Evolutionary conservation across 768 basidiomycete species (phyloP).

Genomic region (Pholiota microspora): DNA sequence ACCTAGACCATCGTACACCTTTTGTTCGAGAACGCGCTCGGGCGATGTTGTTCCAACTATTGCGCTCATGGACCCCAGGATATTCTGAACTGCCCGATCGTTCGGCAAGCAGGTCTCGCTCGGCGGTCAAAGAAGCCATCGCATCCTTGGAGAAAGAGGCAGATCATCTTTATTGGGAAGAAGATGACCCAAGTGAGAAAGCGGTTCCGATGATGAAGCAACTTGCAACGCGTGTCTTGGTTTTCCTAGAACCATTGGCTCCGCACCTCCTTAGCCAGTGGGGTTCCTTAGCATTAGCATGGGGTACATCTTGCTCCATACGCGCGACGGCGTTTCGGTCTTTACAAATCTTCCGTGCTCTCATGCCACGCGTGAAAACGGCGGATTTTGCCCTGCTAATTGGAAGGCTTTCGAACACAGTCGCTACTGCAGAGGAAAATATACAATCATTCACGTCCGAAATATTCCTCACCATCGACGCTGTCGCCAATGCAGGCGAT

Average conservation of each 20-base stretch:
- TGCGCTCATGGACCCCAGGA: slow-evolving; percentile 79
- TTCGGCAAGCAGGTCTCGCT: slow-evolving; percentile 42
- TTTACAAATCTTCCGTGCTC: slow-evolving; percentile 83
- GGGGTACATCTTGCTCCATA: slow-evolving; percentile 87
- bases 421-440: slow-evolving; percentile 72
- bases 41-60: slow-evolving; percentile 79
- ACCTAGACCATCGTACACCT: slow-evolving; percentile 73
- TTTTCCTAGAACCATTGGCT: slow-evolving; percentile 65
- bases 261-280: slow-evolving; percentile 71
- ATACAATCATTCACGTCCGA: slow-evolving; percentile 84
- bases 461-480: slow-evolving; percentile 72
- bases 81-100: slow-evolving; percentile 73
- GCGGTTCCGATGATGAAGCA: slow-evolving; percentile 66
- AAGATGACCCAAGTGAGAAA: slow-evolving; percentile 57
- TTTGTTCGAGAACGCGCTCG: slow-evolving; percentile 72
- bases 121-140: slow-evolving; percentile 50
- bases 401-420: slow-evolving; percentile 79
- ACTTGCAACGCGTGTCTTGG: slow-evolving; percentile 65
- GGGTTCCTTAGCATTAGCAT: slow-evolving; percentile 76
- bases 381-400: slow-evolving; percentile 76
- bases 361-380: slow-evolving; percentile 70
- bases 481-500: slow-evolving; percentile 54
- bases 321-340: slow-evolving; percentile 85
- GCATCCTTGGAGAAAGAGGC: slow-evolving; percentile 57
- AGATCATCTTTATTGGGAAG: slow-evolving; percentile 64